Conservation (phyloP, 2,329 filamentous ascomycete genomes). For the Phaeosphaeriaceae sp. region DNA sequence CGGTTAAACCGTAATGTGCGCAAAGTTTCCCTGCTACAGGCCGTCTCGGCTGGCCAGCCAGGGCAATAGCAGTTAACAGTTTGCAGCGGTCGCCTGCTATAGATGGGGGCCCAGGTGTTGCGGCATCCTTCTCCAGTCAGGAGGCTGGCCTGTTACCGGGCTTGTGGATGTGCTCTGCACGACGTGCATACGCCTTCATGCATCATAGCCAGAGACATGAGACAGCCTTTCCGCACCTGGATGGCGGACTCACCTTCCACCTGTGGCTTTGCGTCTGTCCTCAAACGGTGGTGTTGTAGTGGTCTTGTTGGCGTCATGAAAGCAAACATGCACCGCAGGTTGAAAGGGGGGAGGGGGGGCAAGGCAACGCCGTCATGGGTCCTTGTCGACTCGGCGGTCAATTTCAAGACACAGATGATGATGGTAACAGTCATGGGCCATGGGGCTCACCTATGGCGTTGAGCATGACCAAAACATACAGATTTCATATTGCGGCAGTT, state of each 20-base stretch:
- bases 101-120: constrained; percentile 3
- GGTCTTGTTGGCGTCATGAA: no score
- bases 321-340: background rate
- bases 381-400: no score
- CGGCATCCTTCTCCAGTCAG: constrained; percentile 17
- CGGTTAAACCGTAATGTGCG: constrained; percentile 24
- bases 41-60: background rate
- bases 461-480: constrained; percentile 2
- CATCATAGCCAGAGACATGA: constrained; percentile 31
- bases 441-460: background rate
- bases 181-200: constrained; percentile 33
- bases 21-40: background rate
- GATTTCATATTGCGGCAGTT: constrained; percentile 11
- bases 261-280: constrained; percentile 18
- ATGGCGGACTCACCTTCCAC: constrained; percentile 29
- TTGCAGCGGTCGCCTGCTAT: background rate
- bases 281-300: constrained; percentile 4
- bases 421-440: background rate
- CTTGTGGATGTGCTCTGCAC: constrained; percentile 30
- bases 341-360: no score
- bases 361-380: no score
- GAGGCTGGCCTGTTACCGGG: constrained; percentile 30
- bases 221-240: constrained; percentile 28
- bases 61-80: background rate
- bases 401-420: no score